Evolutionary conservation across 495 filamentous ascomycete genomes (phyloP).

Genomic region (Podospora comata): DNA sequence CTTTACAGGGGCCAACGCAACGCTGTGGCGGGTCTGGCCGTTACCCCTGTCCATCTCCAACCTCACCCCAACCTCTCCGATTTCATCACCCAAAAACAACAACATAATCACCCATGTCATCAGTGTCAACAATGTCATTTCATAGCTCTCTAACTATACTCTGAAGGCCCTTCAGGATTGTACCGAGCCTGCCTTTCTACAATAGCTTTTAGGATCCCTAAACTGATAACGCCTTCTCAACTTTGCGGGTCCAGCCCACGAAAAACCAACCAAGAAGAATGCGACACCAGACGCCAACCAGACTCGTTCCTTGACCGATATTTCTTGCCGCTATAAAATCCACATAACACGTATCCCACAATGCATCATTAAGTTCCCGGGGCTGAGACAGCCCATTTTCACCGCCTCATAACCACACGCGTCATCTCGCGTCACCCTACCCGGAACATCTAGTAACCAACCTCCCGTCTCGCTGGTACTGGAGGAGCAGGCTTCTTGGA

Average conservation of each 20-base stretch:
- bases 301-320: background rate
- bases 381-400: background rate
- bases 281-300: background rate
- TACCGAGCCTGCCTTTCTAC: background rate
- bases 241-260: constrained; percentile 17
- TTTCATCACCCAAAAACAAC: background rate
- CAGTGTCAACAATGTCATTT: background rate
- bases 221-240: background rate
- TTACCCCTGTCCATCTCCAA: constrained; percentile 3
- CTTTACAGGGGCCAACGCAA: background rate
- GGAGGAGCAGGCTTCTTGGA: constrained; percentile 76
- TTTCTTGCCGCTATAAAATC: background rate
- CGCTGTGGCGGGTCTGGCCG: background rate
- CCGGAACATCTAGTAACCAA: constrained; percentile 30
- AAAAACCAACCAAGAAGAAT: background rate
- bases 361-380: constrained; percentile 3
- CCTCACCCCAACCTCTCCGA: background rate
- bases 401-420: constrained; percentile 1
- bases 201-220: background rate
- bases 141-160: constrained; percentile 1
- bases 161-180: background rate
- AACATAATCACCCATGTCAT: background rate
- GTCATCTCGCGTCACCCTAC: background rate
- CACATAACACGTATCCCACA: background rate
- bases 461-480: constrained; percentile 42